Evolutionary conservation across 768 basidiomycete genomes (phyloP).

Genomic region (Mrakia gelida): DNA sequence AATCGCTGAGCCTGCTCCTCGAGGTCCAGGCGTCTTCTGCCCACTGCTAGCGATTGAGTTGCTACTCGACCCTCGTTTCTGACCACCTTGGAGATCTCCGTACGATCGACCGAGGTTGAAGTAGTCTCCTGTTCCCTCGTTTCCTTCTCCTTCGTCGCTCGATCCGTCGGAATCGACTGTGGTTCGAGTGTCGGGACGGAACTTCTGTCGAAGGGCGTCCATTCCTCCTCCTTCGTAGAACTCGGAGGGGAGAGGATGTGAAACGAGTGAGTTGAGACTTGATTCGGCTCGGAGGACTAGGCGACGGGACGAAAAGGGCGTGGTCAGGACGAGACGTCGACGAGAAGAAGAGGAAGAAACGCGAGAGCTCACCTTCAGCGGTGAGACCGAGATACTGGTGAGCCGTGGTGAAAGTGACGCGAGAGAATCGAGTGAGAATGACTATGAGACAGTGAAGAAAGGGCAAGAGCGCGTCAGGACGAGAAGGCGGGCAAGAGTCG

Average conservation of each 20-base stretch:
- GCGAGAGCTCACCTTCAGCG: conserved; percentile 52
- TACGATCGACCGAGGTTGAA: conserved; percentile 39
- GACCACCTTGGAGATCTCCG: conserved; percentile 34
- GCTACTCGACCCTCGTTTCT: not conserved
- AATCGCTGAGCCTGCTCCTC: not conserved
- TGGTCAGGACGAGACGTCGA: not conserved
- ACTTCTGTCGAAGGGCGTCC: conserved; percentile 82
- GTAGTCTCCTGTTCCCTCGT: conserved; percentile 40
- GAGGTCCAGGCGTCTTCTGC: conserved; percentile 3
- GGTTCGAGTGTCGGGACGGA: conserved; percentile 50
- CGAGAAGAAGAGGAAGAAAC: no score
- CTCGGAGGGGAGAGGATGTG: conserved; percentile 81
- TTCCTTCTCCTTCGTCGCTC: conserved; percentile 25
- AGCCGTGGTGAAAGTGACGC: conserved; percentile 95
- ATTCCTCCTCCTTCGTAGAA: conserved; percentile 93
- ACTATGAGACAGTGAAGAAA: conserved; percentile 50
- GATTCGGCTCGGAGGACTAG: conserved; percentile 87
- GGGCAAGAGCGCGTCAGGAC: not conserved
- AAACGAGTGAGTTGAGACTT: conserved; percentile 93
- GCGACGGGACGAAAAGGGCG: not conserved
- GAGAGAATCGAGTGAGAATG: conserved; percentile 89
- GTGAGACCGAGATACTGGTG: conserved; percentile 95
- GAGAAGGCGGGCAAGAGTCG: not conserved
- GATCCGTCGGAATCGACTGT: conserved; percentile 12
- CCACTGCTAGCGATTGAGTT: conserved; percentile 15